A percentile compares a stretch with the other conserved stretches of the same genome.
Conservation (phyloP, 371 early-diverging fungal genomes). For the Haplosporangium sp. region DNA sequence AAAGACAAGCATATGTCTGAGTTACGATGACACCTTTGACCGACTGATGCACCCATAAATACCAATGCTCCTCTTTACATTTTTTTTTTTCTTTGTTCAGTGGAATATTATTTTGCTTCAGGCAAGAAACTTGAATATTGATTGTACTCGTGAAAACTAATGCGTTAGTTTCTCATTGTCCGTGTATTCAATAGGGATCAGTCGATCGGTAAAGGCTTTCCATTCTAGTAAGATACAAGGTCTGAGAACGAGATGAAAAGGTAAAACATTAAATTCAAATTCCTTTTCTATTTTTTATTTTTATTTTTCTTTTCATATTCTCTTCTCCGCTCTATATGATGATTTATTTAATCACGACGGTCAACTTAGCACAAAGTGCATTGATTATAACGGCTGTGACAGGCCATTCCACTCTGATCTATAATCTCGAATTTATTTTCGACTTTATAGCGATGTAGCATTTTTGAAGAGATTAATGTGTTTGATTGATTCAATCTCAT, state of each 20-base stretch:
- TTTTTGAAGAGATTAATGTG: constrained; percentile 1
- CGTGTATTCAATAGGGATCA: neutral
- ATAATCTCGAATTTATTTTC: neutral
- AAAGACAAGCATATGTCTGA: constrained; percentile 60
- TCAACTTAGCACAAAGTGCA: constrained; percentile 56
- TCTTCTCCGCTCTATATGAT: constrained; percentile 29
- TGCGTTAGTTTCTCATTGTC: neutral
- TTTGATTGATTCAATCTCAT: no score
- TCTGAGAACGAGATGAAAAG: neutral
- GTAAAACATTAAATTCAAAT: constrained; percentile 5
- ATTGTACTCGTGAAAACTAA: neutral
- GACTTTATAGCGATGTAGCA: neutral
- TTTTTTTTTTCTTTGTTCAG: neutral
- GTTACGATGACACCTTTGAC: constrained; percentile 54
- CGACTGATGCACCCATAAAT: constrained; percentile 51
- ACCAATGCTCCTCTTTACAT: neutral
- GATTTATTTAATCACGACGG: constrained; percentile 58
- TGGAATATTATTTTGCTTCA: neutral
- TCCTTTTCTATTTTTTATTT: no score
- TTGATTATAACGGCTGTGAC: constrained; percentile 60
- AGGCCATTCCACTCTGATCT: constrained; percentile 55
- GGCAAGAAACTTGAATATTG: neutral
- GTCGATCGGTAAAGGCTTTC: neutral
- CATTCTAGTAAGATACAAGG: no score
- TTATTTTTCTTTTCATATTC: neutral